Percentiles rank a stretch among this genome's conserved stretches.
Evolutionary conservation across 768 basidiomycete species (phyloP).

Genomic region (Leccinum subgranulosum): DNA sequence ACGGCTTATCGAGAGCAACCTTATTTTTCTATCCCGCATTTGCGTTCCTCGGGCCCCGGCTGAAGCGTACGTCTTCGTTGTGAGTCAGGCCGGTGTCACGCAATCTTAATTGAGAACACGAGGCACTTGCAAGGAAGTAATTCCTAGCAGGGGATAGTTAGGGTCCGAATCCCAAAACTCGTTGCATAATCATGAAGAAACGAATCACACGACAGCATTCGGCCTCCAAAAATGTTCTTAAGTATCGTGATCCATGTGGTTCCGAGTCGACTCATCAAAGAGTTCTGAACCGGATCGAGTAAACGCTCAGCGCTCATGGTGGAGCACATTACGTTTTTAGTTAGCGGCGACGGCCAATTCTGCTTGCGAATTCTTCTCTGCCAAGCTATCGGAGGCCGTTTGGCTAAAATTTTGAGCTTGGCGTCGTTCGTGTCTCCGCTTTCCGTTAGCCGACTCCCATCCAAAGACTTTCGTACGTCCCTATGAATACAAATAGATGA

Average conservation of each 20-base stretch:
- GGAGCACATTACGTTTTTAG: not conserved
- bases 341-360: not conserved
- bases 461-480: slow-evolving; percentile 65
- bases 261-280: not conserved
- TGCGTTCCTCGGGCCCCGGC: not conserved
- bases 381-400: not conserved
- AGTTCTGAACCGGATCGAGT: not conserved
- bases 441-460: slow-evolving; percentile 49
- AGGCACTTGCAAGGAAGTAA: not conserved
- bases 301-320: not conserved
- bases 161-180: not conserved
- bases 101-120: not conserved
- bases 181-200: not conserved
- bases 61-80: not conserved
- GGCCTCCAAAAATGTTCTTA: not conserved
- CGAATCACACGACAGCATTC: not conserved
- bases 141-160: no score
- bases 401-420: slow-evolving; percentile 10
- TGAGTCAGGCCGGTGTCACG: not conserved
- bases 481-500: slow-evolving; percentile 28
- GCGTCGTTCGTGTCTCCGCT: slow-evolving; percentile 28
- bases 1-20: not conserved
- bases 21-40: not conserved
- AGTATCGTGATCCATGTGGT: not conserved
- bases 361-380: not conserved